Evolutionary conservation across 1,284 basidiomycete genomes (phyloP), one percentile per base, ranked within the genome.

Genomic region (Laetiporus sulphureus): DNA sequence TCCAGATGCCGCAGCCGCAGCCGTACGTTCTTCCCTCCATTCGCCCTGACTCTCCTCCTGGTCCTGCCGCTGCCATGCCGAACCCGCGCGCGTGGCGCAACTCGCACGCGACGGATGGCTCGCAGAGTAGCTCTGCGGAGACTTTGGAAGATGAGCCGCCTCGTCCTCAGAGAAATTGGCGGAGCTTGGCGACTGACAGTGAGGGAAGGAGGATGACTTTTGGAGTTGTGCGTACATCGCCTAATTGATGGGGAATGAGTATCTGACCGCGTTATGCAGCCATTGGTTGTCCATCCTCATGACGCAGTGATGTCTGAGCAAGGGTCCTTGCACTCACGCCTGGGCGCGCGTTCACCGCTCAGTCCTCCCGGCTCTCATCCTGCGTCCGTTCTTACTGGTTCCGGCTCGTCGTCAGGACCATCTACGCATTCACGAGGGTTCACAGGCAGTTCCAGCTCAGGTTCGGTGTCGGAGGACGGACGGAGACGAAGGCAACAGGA

Each of bases 131-230:
- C 36, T 54, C 67, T 3, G 69, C 78, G 18, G 79, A 83, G 52
- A 54, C 81, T 11, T 60, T 82, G 10, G 82, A 84, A 44, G 77
- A 82, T 24, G 76, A 68, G 20, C 82, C 81, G 5, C 81, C 81
- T 2, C 53, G 53, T 41, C 73, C 81, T 22, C 65, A 67, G 13
- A 71, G 71, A 40, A 61, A 67, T 3, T 84, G 81, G 82, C 66
- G 72, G 44, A 63, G 63, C 10, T 60, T 83, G 48, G 63, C 77
- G 8, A 59, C 57, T 32, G 48, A 53, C 31, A 55, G 25, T 11
- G 56, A 62, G 37, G 66, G 64, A 15, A 66, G 71, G 38, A 63
- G 78, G 36, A 71, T 70, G 20, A 79, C 77, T 5, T 82, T 81
- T 58, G 81, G 81, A 45, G 51, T 67, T 46, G 78, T 30, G 33